Evolutionary conservation across 164 flowering plant genomes (phyloP).

Genomic region (Magnolia officinalis): DNA sequence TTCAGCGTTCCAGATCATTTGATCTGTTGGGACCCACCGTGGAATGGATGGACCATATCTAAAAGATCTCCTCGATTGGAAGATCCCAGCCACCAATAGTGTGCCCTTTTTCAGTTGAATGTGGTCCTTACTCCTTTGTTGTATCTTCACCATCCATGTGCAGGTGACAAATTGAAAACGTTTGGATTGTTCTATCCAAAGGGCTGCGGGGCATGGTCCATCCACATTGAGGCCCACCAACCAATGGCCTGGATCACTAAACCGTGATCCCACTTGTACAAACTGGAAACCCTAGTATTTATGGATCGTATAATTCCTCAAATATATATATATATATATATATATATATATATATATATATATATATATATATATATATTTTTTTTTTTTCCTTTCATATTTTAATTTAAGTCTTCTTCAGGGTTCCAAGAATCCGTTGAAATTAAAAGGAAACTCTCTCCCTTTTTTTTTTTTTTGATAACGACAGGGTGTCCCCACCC

Average conservation of each 20-base stretch:
- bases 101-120: too few species aligned
- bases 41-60: neutral
- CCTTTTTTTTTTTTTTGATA: too few species aligned
- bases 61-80: neutral
- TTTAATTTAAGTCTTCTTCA: too few species aligned
- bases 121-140: too few species aligned
- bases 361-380: too few species aligned
- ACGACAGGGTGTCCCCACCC: too few species aligned
- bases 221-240: neutral
- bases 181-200: neutral
- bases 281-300: neutral
- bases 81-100: neutral
- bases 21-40: neutral
- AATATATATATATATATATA: too few species aligned
- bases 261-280: neutral
- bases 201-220: neutral
- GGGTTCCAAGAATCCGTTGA: too few species aligned
- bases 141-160: neutral
- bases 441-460: too few species aligned
- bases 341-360: too few species aligned
- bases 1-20: neutral
- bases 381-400: too few species aligned
- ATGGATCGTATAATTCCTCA: neutral
- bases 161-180: neutral
- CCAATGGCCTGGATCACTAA: neutral